Conservation (phyloP, 306 rosid species). For the Trichosanthes cucumerina region DNA sequence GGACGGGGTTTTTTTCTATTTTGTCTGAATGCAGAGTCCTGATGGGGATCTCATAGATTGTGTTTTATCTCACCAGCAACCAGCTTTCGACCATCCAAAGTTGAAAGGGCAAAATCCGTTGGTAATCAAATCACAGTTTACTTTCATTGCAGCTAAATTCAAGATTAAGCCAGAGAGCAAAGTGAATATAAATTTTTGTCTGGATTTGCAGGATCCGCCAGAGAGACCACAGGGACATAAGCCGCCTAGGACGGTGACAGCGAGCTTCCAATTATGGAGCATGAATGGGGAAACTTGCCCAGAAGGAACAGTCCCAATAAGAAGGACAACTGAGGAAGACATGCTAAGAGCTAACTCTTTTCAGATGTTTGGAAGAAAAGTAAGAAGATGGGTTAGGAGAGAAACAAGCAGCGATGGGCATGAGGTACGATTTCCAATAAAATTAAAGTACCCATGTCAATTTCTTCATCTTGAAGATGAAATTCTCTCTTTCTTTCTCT, state of each 20-base stretch:
- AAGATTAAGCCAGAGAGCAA: not conserved
- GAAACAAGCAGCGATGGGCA: slow-evolving; percentile 12
- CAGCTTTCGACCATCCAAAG: slow-evolving; percentile 91
- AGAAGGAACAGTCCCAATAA: slow-evolving; percentile 16
- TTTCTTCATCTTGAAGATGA: not conserved
- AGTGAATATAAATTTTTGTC: not conserved
- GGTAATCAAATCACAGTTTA: not conserved
- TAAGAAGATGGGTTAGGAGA: slow-evolving; percentile 8
- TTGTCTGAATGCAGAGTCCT: slow-evolving; percentile 8
- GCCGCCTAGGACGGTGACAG: not conserved
- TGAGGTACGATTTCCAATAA: slow-evolving; percentile 7
- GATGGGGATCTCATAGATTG: slow-evolving; percentile 88
- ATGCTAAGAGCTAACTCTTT: slow-evolving; percentile 13
- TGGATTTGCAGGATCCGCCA: slow-evolving; percentile 11
- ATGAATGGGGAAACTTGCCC: slow-evolving; percentile 13
- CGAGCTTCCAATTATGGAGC: slow-evolving; percentile 14
- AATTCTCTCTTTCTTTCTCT: not conserved
- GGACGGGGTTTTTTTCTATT: not conserved
- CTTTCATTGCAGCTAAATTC: not conserved
- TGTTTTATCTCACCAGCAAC: slow-evolving; percentile 64
- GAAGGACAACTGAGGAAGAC: slow-evolving; percentile 16
- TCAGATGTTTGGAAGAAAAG: slow-evolving; percentile 11
- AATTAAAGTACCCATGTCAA: not conserved
- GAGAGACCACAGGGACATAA: slow-evolving; percentile 15
- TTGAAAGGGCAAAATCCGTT: slow-evolving; percentile 36